Evolutionary conservation across 805 yeast genomes (phyloP).

Genomic region (Cyberlindnera samutprakarnensis): DNA sequence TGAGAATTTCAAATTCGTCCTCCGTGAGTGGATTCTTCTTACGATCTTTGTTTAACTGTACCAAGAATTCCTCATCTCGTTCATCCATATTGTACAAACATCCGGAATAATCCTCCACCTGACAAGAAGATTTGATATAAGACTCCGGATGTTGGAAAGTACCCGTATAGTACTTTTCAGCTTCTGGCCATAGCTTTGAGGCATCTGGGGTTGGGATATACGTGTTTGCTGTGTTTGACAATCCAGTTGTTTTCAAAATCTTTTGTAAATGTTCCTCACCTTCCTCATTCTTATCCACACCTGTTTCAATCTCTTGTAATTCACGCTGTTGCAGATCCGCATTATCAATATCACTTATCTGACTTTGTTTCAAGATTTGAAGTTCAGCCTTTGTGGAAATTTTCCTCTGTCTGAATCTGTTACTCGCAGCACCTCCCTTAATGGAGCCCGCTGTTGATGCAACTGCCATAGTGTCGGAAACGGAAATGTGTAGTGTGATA

Average conservation of each 20-base stretch:
- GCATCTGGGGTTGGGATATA: slow-evolving; percentile 95
- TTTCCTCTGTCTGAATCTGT: slow-evolving; percentile 84
- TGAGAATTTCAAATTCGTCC: slow-evolving; percentile 77
- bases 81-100: slow-evolving; percentile 88
- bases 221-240: slow-evolving; percentile 39
- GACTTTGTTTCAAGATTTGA: slow-evolving; percentile 67
- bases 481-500: not conserved
- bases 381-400: slow-evolving; percentile 87
- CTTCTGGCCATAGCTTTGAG: slow-evolving; percentile 73
- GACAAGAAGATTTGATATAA: slow-evolving; percentile 84
- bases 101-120: slow-evolving; percentile 92
- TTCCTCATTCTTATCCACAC: slow-evolving; percentile 96
- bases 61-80: slow-evolving; percentile 64
- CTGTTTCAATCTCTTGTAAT: slow-evolving; percentile 85
- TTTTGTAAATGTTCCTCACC: slow-evolving; percentile 94
- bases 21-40: slow-evolving; percentile 44
- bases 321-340: slow-evolving; percentile 74
- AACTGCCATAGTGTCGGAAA: not conserved
- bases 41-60: slow-evolving; percentile 29
- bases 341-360: slow-evolving; percentile 72
- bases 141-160: slow-evolving; percentile 64
- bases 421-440: slow-evolving; percentile 21
- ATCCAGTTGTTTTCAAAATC: slow-evolving; percentile 75
- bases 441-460: not conserved
- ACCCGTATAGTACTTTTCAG: slow-evolving; percentile 60